A percentile compares a stretch with the other conserved stretches of the same genome.
Evolutionary conservation across 148 eudicot genomes (phyloP).

Genomic region (Rhododendron henanense): DNA sequence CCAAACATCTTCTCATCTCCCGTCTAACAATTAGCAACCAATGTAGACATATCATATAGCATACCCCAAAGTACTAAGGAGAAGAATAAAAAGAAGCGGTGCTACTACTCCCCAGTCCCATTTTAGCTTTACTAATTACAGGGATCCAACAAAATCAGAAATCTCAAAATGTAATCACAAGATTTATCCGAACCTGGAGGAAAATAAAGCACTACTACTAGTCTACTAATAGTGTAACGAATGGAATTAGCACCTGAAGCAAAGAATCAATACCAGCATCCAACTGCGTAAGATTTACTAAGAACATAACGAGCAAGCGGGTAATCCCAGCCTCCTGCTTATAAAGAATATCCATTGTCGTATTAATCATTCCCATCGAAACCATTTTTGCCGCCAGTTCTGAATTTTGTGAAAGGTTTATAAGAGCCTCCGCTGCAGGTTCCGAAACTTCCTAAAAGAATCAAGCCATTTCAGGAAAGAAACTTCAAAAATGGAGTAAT

Average conservation of each 20-base stretch:
- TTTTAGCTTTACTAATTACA: not conserved
- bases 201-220: not conserved
- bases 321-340: conserved; percentile 53
- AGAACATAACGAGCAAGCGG: conserved; percentile 71
- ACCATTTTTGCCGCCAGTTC: conserved; percentile 76
- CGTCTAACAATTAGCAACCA: conserved; percentile 35
- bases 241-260: conserved; percentile 71
- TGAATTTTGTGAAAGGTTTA: conserved; percentile 77
- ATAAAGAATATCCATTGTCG: conserved; percentile 65
- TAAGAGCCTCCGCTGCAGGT: conserved; percentile 87
- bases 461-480: not conserved
- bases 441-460: conserved; percentile 75
- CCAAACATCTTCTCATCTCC: conserved; percentile 89
- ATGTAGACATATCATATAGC: not conserved
- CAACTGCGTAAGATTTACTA: conserved; percentile 90
- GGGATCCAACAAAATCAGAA: not conserved
- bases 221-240: not conserved
- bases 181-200: not conserved
- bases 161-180: not conserved
- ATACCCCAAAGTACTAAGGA: not conserved
- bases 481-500: not conserved
- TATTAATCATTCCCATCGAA: conserved; percentile 50
- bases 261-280: conserved; percentile 84
- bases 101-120: not conserved
- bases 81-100: not conserved